Evolutionary conservation across 306 rosid genomes (phyloP).

Genomic region (Vigna radiata): DNA sequence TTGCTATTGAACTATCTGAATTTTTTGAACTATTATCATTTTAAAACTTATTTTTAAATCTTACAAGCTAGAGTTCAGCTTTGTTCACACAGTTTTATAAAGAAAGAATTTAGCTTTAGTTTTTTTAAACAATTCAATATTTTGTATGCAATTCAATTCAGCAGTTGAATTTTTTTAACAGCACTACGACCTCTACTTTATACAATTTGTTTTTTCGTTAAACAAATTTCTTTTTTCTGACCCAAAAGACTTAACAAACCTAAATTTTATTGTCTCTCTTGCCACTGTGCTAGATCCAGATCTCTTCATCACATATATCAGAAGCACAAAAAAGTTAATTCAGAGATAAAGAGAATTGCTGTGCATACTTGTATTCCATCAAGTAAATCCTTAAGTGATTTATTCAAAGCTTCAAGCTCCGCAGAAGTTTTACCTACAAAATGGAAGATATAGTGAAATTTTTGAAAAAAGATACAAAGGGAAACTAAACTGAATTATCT

Average conservation of each 20-base stretch:
- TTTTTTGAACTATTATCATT: too few relatives aligned
- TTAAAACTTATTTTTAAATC: too few relatives aligned
- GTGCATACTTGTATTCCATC: slow-evolving; percentile 90
- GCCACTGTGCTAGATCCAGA: slow-evolving; percentile 20
- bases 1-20: too few relatives aligned
- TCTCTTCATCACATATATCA: slow-evolving; percentile 40
- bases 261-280: slow-evolving; percentile 5
- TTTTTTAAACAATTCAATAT: too few relatives aligned
- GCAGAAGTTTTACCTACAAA: slow-evolving; percentile 75
- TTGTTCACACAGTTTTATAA: too few relatives aligned
- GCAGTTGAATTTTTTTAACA: too few relatives aligned
- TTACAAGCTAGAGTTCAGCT: too few relatives aligned
- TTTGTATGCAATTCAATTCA: too few relatives aligned
- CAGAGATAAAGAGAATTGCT: slow-evolving; percentile 23
- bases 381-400: slow-evolving; percentile 91
- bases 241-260: neutral
- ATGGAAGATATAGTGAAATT: slow-evolving; percentile 35
- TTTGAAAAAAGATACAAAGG: slow-evolving; percentile 13
- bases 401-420: slow-evolving; percentile 91
- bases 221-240: neutral
- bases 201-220: neutral
- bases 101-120: too few relatives aligned
- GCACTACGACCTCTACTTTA: neutral
- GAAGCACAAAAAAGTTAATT: slow-evolving; percentile 33
- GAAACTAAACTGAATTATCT: slow-evolving; percentile 4